A percentile compares a stretch with the other conserved stretches of the same genome.
These are phyloP conservation scores for Trichoderma virens DNA, from an alignment of 495 filamentous ascomycete genomes.

Conservation along the genomic window DNA sequence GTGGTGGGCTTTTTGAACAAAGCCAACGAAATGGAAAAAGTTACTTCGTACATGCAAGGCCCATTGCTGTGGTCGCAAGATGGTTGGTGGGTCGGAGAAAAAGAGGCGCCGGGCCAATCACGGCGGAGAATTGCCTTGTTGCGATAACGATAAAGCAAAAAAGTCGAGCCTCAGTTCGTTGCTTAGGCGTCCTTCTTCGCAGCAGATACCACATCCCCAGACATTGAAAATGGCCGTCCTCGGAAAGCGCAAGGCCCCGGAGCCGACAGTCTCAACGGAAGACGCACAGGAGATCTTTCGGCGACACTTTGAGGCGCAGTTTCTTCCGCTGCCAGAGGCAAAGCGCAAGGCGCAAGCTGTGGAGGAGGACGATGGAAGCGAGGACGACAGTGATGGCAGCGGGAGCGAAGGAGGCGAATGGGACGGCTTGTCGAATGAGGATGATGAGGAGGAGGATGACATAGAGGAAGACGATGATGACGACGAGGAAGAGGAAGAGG, in stretches of 20 bases:
- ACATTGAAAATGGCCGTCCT: conserved; percentile 26
- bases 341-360: conserved; percentile 16
- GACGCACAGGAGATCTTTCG: conserved; percentile 52
- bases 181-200: not conserved
- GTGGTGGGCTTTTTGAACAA: not conserved
- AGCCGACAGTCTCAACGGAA: conserved; percentile 19
- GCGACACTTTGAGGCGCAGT: conserved; percentile 80
- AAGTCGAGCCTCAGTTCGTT: not conserved
- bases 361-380: conserved; percentile 25
- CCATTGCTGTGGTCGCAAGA: not conserved
- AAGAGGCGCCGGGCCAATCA: conserved; percentile 18
- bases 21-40: not conserved
- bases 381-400: conserved; percentile 22
- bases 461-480: conserved; percentile 19
- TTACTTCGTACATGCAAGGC: not conserved
- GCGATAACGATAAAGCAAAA: conserved; percentile 7
- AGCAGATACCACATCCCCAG: not conserved
- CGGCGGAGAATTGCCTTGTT: not conserved
- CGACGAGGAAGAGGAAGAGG: conserved; percentile 16
- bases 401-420: conserved; percentile 45
- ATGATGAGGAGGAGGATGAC: not conserved
- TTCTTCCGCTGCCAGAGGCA: conserved; percentile 56
- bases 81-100: conserved; percentile 11
- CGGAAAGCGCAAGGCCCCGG: conserved; percentile 35
- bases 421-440: conserved; percentile 52